Evolutionary conservation across 2,329 filamentous ascomycete species (phyloP).

Genomic region (Aureobasidium sp.): DNA sequence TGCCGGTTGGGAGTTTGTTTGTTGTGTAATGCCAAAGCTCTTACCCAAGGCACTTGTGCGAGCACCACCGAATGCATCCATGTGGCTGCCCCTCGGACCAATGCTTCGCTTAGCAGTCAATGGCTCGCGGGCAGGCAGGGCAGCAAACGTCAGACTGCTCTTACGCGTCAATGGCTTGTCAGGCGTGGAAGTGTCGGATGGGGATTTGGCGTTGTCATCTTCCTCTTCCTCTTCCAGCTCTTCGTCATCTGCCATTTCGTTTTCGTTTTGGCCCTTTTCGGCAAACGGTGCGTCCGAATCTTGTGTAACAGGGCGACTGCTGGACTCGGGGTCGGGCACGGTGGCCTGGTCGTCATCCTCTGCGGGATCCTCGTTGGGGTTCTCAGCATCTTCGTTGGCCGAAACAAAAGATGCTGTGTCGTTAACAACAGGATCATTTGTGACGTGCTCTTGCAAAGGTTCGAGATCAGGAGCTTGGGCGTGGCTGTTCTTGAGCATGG

Average conservation of each 20-base stretch:
- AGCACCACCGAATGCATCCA: slow-evolving; percentile 45
- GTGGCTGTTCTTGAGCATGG: slow-evolving; percentile 9
- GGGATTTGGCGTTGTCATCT: slow-evolving; percentile 39
- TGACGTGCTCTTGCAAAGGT: slow-evolving; percentile 7
- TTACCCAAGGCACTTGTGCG: slow-evolving; percentile 65
- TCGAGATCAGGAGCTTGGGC: background rate
- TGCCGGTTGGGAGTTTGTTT: slow-evolving; percentile 29
- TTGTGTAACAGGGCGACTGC: slow-evolving; percentile 2
- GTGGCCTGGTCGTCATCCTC: slow-evolving; percentile 27
- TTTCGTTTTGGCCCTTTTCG: slow-evolving; percentile 11
- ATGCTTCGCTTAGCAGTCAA: slow-evolving; percentile 76
- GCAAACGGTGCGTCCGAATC: slow-evolving; percentile 6
- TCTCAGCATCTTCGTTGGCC: slow-evolving; percentile 34
- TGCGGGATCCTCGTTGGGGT: slow-evolving; percentile 16
- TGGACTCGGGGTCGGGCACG: slow-evolving; percentile 15
- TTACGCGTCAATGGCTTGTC: slow-evolving; percentile 73
- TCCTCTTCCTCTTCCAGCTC: slow-evolving; percentile 34
- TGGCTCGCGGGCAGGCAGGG: slow-evolving; percentile 83
- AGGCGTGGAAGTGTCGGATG: slow-evolving; percentile 64
- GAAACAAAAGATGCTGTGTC: slow-evolving; percentile 38
- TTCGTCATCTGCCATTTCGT: slow-evolving; percentile 22
- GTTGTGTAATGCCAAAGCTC: slow-evolving; percentile 50
- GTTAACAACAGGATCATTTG: slow-evolving; percentile 5
- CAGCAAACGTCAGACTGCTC: slow-evolving; percentile 91
- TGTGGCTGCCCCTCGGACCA: slow-evolving; percentile 64